phyloP scores from a whole-genome alignment of 768 basidiomycete genomes.

The Ramaria sp. region DNA sequence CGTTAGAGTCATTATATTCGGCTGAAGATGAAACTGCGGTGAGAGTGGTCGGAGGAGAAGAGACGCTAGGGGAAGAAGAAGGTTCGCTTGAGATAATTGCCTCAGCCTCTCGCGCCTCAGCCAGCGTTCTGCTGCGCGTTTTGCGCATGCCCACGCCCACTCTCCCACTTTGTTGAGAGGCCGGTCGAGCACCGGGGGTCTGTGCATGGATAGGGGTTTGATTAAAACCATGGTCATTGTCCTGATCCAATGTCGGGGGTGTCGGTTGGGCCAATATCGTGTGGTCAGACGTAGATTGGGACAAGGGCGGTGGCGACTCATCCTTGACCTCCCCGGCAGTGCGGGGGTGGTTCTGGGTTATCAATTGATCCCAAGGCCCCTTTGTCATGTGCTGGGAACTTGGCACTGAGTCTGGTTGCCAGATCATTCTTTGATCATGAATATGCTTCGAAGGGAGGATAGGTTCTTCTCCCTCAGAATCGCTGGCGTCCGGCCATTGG shows the following conservation, averaged over 20 bases:
- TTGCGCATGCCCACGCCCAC: conserved; percentile 1
- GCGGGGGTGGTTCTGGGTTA: not conserved
- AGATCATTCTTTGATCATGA: not conserved
- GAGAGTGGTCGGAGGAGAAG: not conserved
- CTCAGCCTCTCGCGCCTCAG: conserved; percentile 1
- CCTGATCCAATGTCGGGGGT: not conserved
- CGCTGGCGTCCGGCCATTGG: conserved; percentile 3
- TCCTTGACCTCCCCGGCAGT: not conserved
- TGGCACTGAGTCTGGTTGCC: not conserved
- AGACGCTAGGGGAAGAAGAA: not conserved
- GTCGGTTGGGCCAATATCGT: not conserved
- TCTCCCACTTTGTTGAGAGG: not conserved
- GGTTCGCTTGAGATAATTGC: not conserved
- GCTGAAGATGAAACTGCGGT: not conserved
- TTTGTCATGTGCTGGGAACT: not conserved
- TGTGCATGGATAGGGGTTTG: not conserved
- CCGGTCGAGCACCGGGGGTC: not conserved
- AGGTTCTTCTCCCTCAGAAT: conserved; percentile 1
- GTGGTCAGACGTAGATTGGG: not conserved
- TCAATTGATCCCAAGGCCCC: not conserved
- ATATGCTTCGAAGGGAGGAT: not conserved
- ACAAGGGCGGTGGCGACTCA: not conserved
- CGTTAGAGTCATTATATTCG: not conserved
- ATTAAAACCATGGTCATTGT: not conserved
- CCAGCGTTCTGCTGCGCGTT: conserved; percentile 8